A percentile compares a stretch with the other conserved stretches of the same genome.
phyloP scores from a whole-genome alignment of 2,329 filamentous ascomycete species.

The Clonostachys rhizophaga region DNA sequence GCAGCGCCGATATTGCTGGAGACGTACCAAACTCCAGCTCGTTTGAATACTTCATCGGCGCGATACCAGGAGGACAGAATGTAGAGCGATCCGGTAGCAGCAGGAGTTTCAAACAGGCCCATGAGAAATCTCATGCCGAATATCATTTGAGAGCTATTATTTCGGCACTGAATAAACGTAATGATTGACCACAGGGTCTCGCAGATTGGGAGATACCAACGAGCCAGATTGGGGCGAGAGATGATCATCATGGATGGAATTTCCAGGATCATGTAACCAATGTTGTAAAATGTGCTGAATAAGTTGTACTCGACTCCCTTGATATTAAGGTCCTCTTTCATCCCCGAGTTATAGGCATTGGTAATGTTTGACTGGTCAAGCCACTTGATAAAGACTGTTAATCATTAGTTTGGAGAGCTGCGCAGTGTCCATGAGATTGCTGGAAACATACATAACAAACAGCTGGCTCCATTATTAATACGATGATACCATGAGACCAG shows the following conservation, averaged over 20 bases:
- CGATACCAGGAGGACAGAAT: conserved; percentile 51
- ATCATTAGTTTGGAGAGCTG: no score
- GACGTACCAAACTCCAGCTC: conserved; percentile 45
- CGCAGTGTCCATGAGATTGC: no score
- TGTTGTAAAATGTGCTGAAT: conserved; percentile 38
- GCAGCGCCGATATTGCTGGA: conserved; percentile 45
- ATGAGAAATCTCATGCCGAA: conserved; percentile 49
- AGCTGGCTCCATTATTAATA: no score
- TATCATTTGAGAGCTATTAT: conserved; percentile 40
- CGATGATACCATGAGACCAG: no score
- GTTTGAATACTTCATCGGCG: conserved; percentile 36
- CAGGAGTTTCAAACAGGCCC: conserved; percentile 43
- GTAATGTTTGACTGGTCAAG: conserved; percentile 39
- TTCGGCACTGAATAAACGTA: conserved; percentile 49
- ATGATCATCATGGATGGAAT: conserved; percentile 48
- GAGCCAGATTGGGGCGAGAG: conserved; percentile 35
- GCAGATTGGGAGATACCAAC: conserved; percentile 43
- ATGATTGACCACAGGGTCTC: conserved; percentile 52
- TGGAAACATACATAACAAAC: no score
- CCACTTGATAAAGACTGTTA: conserved; percentile 32
- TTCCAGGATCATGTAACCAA: conserved; percentile 43
- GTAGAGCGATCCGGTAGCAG: conserved; percentile 40
- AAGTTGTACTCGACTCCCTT: conserved; percentile 49
- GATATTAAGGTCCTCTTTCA: conserved; percentile 46
- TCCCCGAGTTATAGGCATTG: conserved; percentile 50